phyloP scores from a whole-genome alignment of 306 rosid species.

The Vigna mungo region DNA sequence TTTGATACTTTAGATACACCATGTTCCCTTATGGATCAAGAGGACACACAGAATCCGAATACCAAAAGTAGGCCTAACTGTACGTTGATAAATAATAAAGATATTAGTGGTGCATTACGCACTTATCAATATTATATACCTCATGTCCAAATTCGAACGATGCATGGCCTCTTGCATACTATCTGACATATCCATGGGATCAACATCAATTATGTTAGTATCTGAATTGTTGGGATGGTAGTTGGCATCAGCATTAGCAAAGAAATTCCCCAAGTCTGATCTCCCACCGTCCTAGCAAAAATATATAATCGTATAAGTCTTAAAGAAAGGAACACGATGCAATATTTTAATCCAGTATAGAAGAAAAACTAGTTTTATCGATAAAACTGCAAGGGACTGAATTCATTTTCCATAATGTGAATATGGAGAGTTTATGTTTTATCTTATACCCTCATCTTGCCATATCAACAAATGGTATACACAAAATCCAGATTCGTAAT shows the following conservation, averaged over 20 bases:
- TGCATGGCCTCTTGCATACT: constrained; percentile 99
- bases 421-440: constrained; percentile 17
- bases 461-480: constrained; percentile 37
- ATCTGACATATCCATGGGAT: constrained; percentile 97
- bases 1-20: constrained; percentile 20
- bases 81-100: constrained; percentile 8
- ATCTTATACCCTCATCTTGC: constrained; percentile 18
- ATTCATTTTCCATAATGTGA: constrained; percentile 31
- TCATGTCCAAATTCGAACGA: constrained; percentile 93
- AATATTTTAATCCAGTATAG: constrained; percentile 23
- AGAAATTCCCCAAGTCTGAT: constrained; percentile 85
- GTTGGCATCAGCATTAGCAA: constrained; percentile 86
- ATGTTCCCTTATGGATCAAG: constrained; percentile 26
- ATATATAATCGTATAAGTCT: constrained; percentile 41
- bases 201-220: constrained; percentile 58
- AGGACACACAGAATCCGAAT: constrained; percentile 28
- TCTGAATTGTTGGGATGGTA: constrained; percentile 55
- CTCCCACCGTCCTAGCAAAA: constrained; percentile 75
- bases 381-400: constrained; percentile 32
- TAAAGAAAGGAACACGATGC: neutral
- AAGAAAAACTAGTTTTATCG: constrained; percentile 5
- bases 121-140: constrained; percentile 73
- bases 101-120: constrained; percentile 43
- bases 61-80: constrained; percentile 18
- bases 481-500: neutral